A percentile compares a stretch with the other conserved stretches of the same genome.
These are phyloP conservation scores for Ceratonia siliqua DNA, from an alignment of 306 rosid species.

Conservation along the genomic window DNA sequence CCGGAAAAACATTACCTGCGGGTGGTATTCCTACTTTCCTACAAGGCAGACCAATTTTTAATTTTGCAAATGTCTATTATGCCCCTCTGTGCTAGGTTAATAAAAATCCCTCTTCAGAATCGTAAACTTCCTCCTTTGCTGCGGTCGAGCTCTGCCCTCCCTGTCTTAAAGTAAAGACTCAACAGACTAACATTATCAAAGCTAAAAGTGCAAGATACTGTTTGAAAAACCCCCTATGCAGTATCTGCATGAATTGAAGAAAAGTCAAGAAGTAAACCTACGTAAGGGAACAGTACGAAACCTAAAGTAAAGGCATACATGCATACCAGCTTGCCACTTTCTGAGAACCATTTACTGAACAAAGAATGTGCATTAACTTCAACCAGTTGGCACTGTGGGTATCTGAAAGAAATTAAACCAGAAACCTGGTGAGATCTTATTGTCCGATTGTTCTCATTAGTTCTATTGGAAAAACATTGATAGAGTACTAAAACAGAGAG, in stretches of 20 bases:
- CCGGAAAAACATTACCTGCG: no score
- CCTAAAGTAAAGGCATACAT: slow-evolving; percentile 29
- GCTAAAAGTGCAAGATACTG: not conserved
- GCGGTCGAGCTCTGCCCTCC: no score
- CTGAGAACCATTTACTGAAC: slow-evolving; percentile 99
- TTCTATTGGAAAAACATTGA: slow-evolving; percentile 16
- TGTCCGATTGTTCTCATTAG: slow-evolving; percentile 16
- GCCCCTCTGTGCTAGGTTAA: no score
- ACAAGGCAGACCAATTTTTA: no score
- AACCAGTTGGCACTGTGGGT: slow-evolving; percentile 69
- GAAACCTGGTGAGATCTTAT: slow-evolving; percentile 11
- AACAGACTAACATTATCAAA: no score
- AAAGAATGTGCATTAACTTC: slow-evolving; percentile 99
- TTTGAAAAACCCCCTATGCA: not conserved
- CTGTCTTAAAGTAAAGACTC: no score
- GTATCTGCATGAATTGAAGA: not conserved
- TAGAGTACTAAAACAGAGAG: not conserved
- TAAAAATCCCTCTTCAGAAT: no score
- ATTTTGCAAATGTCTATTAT: no score
- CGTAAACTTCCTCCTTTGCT: no score
- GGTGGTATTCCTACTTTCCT: no score
- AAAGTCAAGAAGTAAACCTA: slow-evolving; percentile 2
- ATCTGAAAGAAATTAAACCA: slow-evolving; percentile 48
- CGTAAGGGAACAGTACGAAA: not conserved
- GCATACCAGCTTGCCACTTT: slow-evolving; percentile 98